A percentile compares a stretch with the other conserved stretches of the same genome.
phyloP scores from a whole-genome alignment of 306 rosid species.

The Urtica urens region DNA sequence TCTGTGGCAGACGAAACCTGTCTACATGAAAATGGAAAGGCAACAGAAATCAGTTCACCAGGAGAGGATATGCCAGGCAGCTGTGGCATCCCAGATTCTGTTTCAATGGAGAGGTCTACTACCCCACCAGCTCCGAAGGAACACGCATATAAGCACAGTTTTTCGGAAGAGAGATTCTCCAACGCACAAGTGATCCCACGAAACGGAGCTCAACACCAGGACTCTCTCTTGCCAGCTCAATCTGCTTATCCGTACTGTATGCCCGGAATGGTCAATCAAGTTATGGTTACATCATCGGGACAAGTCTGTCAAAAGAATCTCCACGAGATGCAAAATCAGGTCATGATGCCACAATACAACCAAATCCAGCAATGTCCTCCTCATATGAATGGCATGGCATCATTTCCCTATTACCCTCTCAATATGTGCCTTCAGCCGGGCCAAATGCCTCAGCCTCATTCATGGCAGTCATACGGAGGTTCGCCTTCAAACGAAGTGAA shows the following conservation, averaged over 20 bases:
- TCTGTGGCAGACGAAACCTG: slow-evolving; percentile 28
- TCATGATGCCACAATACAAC: slow-evolving; percentile 54
- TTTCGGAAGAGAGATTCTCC: slow-evolving; percentile 34
- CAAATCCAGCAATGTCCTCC: slow-evolving; percentile 69
- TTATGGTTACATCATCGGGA: slow-evolving; percentile 57
- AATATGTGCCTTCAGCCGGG: slow-evolving; percentile 59
- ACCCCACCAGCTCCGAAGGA: slow-evolving; percentile 65
- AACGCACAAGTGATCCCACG: slow-evolving; percentile 33
- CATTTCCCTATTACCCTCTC: slow-evolving; percentile 65
- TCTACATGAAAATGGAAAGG: slow-evolving; percentile 48
- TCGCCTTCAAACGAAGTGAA: slow-evolving; percentile 49
- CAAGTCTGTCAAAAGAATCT: slow-evolving; percentile 58
- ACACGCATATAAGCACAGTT: slow-evolving; percentile 35
- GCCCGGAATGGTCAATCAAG: slow-evolving; percentile 55
- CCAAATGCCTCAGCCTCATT: slow-evolving; percentile 49
- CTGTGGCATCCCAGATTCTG: slow-evolving; percentile 53
- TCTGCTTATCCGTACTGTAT: slow-evolving; percentile 63
- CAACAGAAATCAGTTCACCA: slow-evolving; percentile 45
- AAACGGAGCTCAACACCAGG: slow-evolving; percentile 40
- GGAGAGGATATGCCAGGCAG: slow-evolving; percentile 65
- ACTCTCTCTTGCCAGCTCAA: slow-evolving; percentile 38
- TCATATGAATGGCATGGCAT: slow-evolving; percentile 53
- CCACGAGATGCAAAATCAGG: slow-evolving; percentile 56
- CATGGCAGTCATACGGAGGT: slow-evolving; percentile 64
- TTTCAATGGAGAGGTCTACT: slow-evolving; percentile 76